Evolutionary conservation across 495 filamentous ascomycete species (phyloP), one percentile per base, ranked within the genome.

Genomic region (Neurospora sp.): DNA sequence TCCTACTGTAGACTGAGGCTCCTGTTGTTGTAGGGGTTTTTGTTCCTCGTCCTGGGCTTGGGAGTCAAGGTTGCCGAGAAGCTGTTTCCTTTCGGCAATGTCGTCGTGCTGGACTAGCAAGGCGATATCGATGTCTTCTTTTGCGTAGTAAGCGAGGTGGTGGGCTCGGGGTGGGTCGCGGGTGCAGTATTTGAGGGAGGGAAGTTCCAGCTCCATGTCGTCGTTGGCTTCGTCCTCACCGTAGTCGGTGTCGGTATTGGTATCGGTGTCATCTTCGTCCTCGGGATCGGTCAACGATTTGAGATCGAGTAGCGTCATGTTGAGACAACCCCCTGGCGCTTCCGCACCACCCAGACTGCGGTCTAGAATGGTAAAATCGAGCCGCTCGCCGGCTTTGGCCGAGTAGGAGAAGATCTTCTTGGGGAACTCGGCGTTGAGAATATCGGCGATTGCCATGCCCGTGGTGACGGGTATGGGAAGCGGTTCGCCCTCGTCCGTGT

Each of bases 301-400:
- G 27, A 65, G 27, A 65, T 65, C 53, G 14, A 65, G 22, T 27
- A 65, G 27, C 53, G 53, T 65, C 53, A 65, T 65, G 27, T 65
- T 65, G 27, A 65, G 53, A 65, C 53, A 65, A 14, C 53, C 53
- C 3, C 53, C 53, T 12, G 53, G 53, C 14, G 53, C 53, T 65
- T 65, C 53, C 6, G 18, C 38, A 3, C 69, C 61, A 3, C 70
- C 72, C 4, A 44, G 37, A 2, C 65, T 68, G 4, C 47, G 69
- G 59, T 75, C 70, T 35, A 31, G 70, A 12, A 77, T 53, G n/a
- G 74, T 77, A 7, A 77, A 65, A 35, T 72, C 74, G 40, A 76
- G 41, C 0, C 39, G 40, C 39, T 77, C 76, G 27, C 72, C 74
- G 2, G 65, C 22, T 1, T 61, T 68, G 4, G 71, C 61, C 1